These are phyloP conservation scores for Aureobasidium sp. DNA, from an alignment of 2,329 filamentous ascomycete species.

Conservation along the genomic window DNA sequence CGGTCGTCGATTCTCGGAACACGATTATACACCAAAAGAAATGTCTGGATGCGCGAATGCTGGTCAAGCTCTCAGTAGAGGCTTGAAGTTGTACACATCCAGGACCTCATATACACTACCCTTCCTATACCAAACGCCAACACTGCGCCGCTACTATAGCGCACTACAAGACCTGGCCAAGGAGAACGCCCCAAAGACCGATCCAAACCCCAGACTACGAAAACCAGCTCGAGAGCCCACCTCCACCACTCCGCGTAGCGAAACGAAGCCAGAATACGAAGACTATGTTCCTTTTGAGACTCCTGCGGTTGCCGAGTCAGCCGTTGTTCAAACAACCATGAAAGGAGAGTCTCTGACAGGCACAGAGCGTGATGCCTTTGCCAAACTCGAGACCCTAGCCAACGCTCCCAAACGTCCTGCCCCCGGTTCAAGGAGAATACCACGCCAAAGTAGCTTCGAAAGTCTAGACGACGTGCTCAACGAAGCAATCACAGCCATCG, in stretches of 20 bases:
- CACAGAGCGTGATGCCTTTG: background rate
- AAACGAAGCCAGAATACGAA: background rate
- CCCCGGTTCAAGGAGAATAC: too few relatives aligned
- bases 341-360: background rate
- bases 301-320: background rate
- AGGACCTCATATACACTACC: background rate
- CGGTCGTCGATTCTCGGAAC: too few relatives aligned
- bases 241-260: background rate
- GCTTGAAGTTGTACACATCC: background rate
- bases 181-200: background rate
- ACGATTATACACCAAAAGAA: background rate
- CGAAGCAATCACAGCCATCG: background rate
- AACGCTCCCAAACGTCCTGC: background rate
- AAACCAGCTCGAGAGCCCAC: background rate
- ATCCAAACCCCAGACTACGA: background rate
- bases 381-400: background rate
- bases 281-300: conserved; percentile 2
- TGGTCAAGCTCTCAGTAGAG: conserved; percentile 1
- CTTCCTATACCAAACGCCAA: conserved; percentile 6
- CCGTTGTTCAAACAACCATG: background rate
- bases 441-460: background rate
- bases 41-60: conserved; percentile 7
- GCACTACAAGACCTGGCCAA: conserved; percentile 7
- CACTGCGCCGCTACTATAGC: conserved; percentile 7
- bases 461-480: conserved; percentile 8